Base-by-base conservation (phyloP, 2,329 filamentous ascomycete species). In the Lasiodiplodia sp. region DNA sequence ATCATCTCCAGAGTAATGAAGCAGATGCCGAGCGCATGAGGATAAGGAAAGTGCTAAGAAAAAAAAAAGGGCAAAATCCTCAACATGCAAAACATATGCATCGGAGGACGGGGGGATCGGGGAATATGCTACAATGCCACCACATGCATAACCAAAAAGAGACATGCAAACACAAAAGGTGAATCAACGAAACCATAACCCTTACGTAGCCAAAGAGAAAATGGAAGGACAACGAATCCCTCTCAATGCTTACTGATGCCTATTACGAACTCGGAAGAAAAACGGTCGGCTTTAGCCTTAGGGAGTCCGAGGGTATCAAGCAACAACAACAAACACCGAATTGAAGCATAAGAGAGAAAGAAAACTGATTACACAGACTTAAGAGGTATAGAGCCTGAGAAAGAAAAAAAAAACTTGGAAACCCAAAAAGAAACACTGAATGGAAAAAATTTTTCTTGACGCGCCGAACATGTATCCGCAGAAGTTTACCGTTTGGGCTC, bases 261-360 rank as follows among this genome's bases (percentile, higher is more conserved):
- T 28, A 52, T 52, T 37, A 64, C 60, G 47, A 64, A 64, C 60
- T 64, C 60, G 60, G 60, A 64, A 64, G 31, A n/a, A 63, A 49
- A 34, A 52, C 37, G 31, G n/a, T 52, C 31, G 60, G 40, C 31
- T 23, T 63, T 34, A 28, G 40, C 25, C 11, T 64, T 64, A 25
- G 16, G 37, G 11, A 64, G 31, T 64, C 60, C 60, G 60, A 64
- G 60, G 60, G 60, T 64, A 64, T 64, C 60, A 64, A 64, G 60
- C 60, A 64, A 47, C 56, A 63, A 49, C 18, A 64, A 52, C 44
- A 18, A 64, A 49, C 28, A 64, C 60, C 25, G 60, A 38, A 52
- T 12, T 14, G 25, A 52, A 52, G 28, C 21, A 28, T 31, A 37
- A 40, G 40, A 63, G 40, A 63, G 21, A 64, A 25, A 25, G 47